phyloP scores from a whole-genome alignment of 1,284 basidiomycete genomes.

The Pseudozyma tsukubaensis region DNA sequence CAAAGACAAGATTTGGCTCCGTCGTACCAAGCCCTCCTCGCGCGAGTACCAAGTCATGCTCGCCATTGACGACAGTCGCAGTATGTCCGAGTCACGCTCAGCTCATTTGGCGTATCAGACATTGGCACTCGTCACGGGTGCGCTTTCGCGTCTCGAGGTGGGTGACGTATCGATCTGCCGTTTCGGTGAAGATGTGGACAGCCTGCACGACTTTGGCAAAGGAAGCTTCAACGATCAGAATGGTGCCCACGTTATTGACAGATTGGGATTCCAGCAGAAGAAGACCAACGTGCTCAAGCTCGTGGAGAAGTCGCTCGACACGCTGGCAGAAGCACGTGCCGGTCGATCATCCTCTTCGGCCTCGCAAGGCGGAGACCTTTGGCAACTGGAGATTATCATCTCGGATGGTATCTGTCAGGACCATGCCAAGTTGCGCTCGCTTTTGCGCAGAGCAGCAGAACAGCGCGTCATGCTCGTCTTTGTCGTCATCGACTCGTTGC shows the following conservation, averaged over 20 bases:
- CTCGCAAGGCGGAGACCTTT: slow-evolving; percentile 77
- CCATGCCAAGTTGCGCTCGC: slow-evolving; percentile 83
- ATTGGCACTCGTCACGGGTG: slow-evolving; percentile 88
- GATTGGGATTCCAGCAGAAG: slow-evolving; percentile 90
- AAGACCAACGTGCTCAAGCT: slow-evolving; percentile 89
- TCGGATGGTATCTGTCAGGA: slow-evolving; percentile 98
- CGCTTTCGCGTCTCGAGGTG: slow-evolving; percentile 90
- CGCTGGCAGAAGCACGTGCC: slow-evolving; percentile 79
- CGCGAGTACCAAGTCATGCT: slow-evolving; percentile 96
- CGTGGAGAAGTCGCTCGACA: slow-evolving; percentile 82
- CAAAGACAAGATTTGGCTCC: slow-evolving; percentile 99
- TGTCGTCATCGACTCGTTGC: slow-evolving; percentile 89
- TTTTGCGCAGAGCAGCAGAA: slow-evolving; percentile 87
- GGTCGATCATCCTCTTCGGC: slow-evolving; percentile 71
- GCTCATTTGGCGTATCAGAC: slow-evolving; percentile 95
- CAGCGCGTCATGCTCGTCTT: slow-evolving; percentile 97
- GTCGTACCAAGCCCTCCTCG: slow-evolving; percentile 90
- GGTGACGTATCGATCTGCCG: slow-evolving; percentile 92
- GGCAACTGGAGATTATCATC: slow-evolving; percentile 98
- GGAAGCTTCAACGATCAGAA: slow-evolving; percentile 55
- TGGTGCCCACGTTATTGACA: slow-evolving; percentile 80
- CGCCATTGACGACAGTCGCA: slow-evolving; percentile 93
- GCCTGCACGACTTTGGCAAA: slow-evolving; percentile 81
- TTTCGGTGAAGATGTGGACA: slow-evolving; percentile 88
- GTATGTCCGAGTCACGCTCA: slow-evolving; percentile 94